These are phyloP conservation scores for Calamus simplicifolius DNA, from an alignment of 176 grass and related monocot species.

Conservation along the genomic window DNA sequence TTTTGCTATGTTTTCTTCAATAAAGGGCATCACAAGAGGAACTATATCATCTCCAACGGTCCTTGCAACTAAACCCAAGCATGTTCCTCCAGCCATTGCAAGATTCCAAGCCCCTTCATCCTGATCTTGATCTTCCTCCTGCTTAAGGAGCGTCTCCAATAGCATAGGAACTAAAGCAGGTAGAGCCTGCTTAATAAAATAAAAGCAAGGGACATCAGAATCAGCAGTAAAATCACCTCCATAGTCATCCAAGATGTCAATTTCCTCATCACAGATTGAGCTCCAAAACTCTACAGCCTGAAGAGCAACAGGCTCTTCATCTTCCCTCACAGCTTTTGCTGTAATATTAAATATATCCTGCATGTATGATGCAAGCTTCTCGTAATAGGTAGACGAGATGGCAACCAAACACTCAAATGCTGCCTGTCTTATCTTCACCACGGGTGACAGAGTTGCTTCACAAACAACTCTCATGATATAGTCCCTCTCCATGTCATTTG, in stretches of 20 bases:
- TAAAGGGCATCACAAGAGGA: constrained; percentile 15
- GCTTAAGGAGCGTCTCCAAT: constrained; percentile 11
- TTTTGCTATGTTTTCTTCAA: constrained; percentile 17
- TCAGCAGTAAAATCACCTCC: constrained; percentile 14
- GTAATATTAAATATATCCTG: constrained; percentile 14
- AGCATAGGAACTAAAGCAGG: constrained; percentile 15
- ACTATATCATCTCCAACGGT: constrained; percentile 19
- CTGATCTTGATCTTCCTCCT: constrained; percentile 20
- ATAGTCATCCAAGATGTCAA: constrained; percentile 14
- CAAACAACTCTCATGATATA: constrained; percentile 19
- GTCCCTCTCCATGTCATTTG: constrained; percentile 14
- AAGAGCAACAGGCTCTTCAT: constrained; percentile 13
- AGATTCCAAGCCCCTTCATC: constrained; percentile 20
- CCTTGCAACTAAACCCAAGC: constrained; percentile 16
- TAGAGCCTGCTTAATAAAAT: constrained; percentile 14
- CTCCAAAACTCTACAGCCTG: constrained; percentile 17
- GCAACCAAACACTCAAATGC: constrained; percentile 19
- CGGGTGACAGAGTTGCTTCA: constrained; percentile 2
- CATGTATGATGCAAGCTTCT: constrained; percentile 17
- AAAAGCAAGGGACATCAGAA: constrained; percentile 12
- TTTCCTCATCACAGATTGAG: constrained; percentile 19
- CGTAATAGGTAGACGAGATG: constrained; percentile 18
- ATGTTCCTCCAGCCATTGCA: constrained; percentile 18
- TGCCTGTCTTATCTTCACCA: constrained; percentile 9
- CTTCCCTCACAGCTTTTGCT: constrained; percentile 14